phyloP scores from a whole-genome alignment of 495 filamentous ascomycete species.

The Apodospora peruviana region DNA sequence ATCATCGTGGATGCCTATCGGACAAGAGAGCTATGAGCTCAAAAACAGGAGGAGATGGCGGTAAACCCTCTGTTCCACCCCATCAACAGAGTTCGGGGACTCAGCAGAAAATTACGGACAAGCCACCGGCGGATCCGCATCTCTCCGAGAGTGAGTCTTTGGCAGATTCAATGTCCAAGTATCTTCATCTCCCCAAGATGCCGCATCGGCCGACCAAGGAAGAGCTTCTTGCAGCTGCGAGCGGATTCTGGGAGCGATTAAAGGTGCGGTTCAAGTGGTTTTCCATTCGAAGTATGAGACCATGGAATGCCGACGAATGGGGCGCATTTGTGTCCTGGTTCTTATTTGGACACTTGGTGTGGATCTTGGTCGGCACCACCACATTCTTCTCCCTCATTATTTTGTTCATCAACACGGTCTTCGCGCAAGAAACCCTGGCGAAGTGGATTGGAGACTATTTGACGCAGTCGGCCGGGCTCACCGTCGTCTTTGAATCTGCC shows the following conservation, averaged over 20 bases:
- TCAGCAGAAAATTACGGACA: constrained; percentile 6
- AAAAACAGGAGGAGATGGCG: constrained; percentile 22
- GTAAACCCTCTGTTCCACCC: constrained; percentile 9
- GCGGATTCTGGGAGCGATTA: constrained; percentile 85
- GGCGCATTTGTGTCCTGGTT: constrained; percentile 94
- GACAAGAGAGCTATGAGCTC: constrained; percentile 30
- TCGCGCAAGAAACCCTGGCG: constrained; percentile 94
- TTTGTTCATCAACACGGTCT: constrained; percentile 86
- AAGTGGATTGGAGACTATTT: constrained; percentile 93
- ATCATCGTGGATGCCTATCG: neutral
- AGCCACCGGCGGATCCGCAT: constrained; percentile 10
- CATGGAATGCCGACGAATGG: constrained; percentile 94
- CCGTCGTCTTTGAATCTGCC: constrained; percentile 94
- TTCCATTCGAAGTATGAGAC: constrained; percentile 88
- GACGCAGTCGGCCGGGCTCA: constrained; percentile 89
- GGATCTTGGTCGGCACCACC: constrained; percentile 91
- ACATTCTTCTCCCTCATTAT: constrained; percentile 94
- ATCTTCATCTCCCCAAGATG: constrained; percentile 59
- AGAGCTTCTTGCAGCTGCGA: constrained; percentile 87
- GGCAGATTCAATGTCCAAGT: constrained; percentile 40
- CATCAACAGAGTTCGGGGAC: constrained; percentile 6
- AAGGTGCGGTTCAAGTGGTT: constrained; percentile 97
- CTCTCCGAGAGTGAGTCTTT: constrained; percentile 27
- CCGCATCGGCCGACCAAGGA: constrained; percentile 88
- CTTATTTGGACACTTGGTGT: constrained; percentile 84